phyloP scores from a whole-genome alignment of 768 basidiomycete species.

The Termitomyces sp. region DNA sequence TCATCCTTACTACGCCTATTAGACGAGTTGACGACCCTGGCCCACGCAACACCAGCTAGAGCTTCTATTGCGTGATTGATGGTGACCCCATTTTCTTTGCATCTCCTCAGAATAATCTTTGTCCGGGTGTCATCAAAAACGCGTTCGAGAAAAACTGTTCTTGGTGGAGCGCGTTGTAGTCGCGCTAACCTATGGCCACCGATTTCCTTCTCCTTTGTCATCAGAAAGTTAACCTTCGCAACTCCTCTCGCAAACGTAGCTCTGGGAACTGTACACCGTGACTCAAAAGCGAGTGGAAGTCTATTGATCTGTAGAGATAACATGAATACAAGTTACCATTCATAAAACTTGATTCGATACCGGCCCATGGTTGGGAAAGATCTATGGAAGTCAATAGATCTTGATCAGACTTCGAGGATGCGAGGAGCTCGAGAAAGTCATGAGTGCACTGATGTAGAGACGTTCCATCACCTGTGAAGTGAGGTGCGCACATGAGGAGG shows the following conservation, averaged over 20 bases:
- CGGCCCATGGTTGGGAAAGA: constrained; percentile 15
- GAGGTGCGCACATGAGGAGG: constrained; percentile 55
- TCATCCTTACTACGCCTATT: constrained; percentile 7
- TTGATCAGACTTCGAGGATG: constrained; percentile 16
- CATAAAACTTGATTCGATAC: not conserved
- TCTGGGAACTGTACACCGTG: constrained; percentile 16
- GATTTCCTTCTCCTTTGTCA: constrained; percentile 39
- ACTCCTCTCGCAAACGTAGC: constrained; percentile 26
- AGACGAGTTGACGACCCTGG: constrained; percentile 16
- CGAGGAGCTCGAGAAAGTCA: constrained; percentile 48
- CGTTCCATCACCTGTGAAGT: constrained; percentile 68
- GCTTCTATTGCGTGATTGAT: constrained; percentile 58
- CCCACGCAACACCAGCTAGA: constrained; percentile 56
- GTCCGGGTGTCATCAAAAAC: constrained; percentile 27
- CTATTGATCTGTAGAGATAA: not conserved
- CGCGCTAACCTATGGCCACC: constrained; percentile 54
- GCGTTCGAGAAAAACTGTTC: constrained; percentile 25
- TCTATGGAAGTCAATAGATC: constrained; percentile 15
- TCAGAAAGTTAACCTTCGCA: constrained; percentile 42
- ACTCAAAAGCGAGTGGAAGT: constrained; percentile 23
- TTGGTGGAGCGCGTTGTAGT: constrained; percentile 28
- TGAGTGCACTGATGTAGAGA: constrained; percentile 60
- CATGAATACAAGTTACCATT: not conserved
- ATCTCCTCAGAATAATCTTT: constrained; percentile 43
- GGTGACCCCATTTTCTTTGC: constrained; percentile 54